Percentiles rank a stretch among this genome's conserved stretches.
Evolutionary conservation across 441 rosid genomes (phyloP).

Genomic region (Gossypium davidsonii): DNA sequence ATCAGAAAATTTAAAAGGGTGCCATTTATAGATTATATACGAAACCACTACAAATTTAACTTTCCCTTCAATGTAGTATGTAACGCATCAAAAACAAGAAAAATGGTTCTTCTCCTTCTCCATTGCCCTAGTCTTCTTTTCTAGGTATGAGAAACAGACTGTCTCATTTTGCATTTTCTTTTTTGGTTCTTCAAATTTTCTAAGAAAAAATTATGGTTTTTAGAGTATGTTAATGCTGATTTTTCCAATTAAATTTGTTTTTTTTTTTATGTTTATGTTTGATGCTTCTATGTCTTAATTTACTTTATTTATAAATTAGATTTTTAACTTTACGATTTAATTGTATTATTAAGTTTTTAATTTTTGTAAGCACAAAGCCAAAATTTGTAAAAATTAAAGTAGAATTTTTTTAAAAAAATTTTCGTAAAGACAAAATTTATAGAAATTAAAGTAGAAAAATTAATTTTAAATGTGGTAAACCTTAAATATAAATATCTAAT

Average conservation of each 20-base stretch:
- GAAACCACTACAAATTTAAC: neutral
- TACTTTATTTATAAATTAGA: too few species aligned
- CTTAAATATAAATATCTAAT: too few species aligned
- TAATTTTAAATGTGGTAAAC: too few species aligned
- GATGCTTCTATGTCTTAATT: too few species aligned
- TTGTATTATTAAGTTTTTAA: too few species aligned
- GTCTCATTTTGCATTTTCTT: neutral
- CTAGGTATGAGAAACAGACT: neutral
- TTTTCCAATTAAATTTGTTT: neutral
- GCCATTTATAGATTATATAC: neutral
- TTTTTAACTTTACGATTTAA: too few species aligned
- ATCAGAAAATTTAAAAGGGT: neutral
- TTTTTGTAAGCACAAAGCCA: too few species aligned
- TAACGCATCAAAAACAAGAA: neutral
- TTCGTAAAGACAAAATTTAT: too few species aligned
- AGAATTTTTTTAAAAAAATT: too few species aligned
- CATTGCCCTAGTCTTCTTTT: neutral
- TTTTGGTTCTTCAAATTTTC: neutral
- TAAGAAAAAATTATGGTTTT: neutral
- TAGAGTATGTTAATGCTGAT: neutral
- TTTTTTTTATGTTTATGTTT: neutral
- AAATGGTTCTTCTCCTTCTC: neutral
- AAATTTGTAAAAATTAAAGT: too few species aligned
- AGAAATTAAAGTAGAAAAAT: too few species aligned
- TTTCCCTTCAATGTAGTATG: neutral